Base-by-base conservation (phyloP, 169 alveolate species). In the Pseudocohnilembus persalinus region DNA sequence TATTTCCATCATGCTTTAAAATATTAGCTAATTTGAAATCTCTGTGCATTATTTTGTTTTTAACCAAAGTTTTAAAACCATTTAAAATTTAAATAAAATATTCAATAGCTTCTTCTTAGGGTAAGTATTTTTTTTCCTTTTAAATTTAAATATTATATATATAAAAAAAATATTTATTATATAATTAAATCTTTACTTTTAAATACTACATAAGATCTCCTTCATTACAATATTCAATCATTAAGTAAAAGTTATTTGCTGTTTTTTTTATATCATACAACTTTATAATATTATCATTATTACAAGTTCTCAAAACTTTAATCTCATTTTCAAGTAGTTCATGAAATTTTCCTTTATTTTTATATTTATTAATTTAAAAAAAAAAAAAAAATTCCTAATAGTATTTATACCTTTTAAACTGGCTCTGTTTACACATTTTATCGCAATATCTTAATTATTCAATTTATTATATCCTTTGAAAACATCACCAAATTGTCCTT, bases 11-110 rank as follows among this genome's bases (percentile, higher is more conserved):
- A 68, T 86, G 90, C 32, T 85, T 87, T 27, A 92, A 78, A 31
- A 92, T 90, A 78, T 92, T 92, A 0, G 91, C 96, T 74, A 92
- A 83, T 72, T 92, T 92, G 26, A 92, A 79, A 82, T 92, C 96
- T 79, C 96, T 82, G 73, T 92, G 96, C 79, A 88, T 90, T 6
- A 90, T 87, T 68, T 87, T 82, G 31, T 82, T 81, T 29, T 77
- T 68, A 26, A 87, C 88, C 4, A 92, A 87, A 34, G 87, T 84
- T 29, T 79, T 82, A n/a, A 92, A 73, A 27, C 92, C 96, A 76
- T 88, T 74, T 30, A 91, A 79, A 26, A 92, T 82, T 72, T 89
- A 85, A 28, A 73, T 74, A 31, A 92, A 74, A 49, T 88, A 76
- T 29, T 83, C 85, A 30, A 82, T 88, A 0, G 92, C 92, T 49